A percentile compares a stretch with the other conserved stretches of the same genome.
Evolutionary conservation across 257 asterid genomes (phyloP).

Genomic region (Galeopsis tetrahit): DNA sequence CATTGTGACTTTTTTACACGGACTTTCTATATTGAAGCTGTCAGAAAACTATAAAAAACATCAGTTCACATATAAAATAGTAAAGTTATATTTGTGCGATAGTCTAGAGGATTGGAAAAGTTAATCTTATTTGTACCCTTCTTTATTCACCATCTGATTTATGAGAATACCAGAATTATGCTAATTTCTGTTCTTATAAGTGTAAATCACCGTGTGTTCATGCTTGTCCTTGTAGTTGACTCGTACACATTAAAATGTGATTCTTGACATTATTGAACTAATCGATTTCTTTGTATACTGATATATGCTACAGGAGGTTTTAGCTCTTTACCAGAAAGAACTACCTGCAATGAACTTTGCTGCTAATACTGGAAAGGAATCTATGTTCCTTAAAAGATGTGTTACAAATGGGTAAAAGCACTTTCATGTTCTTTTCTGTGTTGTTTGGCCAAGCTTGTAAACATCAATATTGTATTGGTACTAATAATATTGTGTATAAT

Average conservation of each 20-base stretch:
- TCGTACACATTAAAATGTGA: background rate
- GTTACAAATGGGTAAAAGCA: slow-evolving; percentile 75
- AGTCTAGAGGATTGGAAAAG: background rate
- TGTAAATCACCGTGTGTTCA: background rate
- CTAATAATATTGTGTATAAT: slow-evolving; percentile 17
- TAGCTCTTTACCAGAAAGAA: slow-evolving; percentile 71
- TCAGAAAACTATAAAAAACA: background rate
- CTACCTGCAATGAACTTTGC: slow-evolving; percentile 92
- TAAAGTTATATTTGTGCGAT: background rate
- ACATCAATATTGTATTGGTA: background rate
- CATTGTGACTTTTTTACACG: background rate
- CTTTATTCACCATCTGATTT: background rate
- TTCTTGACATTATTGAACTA: slow-evolving; percentile 1
- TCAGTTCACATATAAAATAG: background rate
- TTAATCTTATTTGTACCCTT: background rate
- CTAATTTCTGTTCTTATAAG: slow-evolving; percentile 11
- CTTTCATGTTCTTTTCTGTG: slow-evolving; percentile 6
- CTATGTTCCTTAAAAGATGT: slow-evolving; percentile 83
- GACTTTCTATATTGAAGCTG: slow-evolving; percentile 12
- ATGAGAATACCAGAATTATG: background rate
- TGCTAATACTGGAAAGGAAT: slow-evolving; percentile 89
- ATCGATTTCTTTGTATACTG: slow-evolving; percentile 15
- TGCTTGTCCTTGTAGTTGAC: slow-evolving; percentile 2
- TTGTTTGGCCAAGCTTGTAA: slow-evolving; percentile 21
- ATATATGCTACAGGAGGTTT: slow-evolving; percentile 61